These are phyloP conservation scores for Trametes sanguinea DNA, from an alignment of 768 basidiomycete species.

Conservation along the genomic window DNA sequence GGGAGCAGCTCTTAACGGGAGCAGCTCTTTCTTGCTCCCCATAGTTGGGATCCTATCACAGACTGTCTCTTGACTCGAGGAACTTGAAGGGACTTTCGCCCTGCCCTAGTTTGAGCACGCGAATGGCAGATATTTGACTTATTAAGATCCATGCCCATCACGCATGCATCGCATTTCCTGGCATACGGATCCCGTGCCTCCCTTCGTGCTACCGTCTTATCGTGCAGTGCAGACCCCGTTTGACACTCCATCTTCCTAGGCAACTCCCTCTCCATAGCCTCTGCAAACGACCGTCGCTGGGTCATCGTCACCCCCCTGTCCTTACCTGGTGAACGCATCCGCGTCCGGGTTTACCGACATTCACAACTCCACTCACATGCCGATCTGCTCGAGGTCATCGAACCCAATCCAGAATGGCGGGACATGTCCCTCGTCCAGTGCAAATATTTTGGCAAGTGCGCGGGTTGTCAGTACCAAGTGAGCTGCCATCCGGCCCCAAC, in stretches of 20 bases:
- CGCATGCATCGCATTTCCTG: too few species aligned
- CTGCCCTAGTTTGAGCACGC: too few species aligned
- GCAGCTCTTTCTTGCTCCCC: too few species aligned
- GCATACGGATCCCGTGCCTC: too few species aligned
- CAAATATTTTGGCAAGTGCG: slow-evolving; percentile 87
- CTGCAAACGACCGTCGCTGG: slow-evolving; percentile 61
- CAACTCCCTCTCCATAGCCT: slow-evolving; percentile 62
- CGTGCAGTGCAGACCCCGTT: background rate
- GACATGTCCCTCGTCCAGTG: slow-evolving; percentile 71
- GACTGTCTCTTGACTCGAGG: too few species aligned
- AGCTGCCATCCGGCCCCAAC: too few species aligned
- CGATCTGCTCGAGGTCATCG: slow-evolving; percentile 67
- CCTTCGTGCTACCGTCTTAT: background rate
- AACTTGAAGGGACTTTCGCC: too few species aligned
- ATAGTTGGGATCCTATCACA: too few species aligned
- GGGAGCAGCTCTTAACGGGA: too few species aligned
- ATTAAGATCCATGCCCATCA: too few species aligned
- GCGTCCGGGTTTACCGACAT: slow-evolving; percentile 70
- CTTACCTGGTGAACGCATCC: slow-evolving; percentile 80
- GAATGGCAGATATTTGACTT: too few species aligned
- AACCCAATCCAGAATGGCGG: slow-evolving; percentile 63
- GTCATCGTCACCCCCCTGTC: slow-evolving; percentile 82
- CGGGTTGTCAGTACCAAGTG: slow-evolving; percentile 94
- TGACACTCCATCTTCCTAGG: slow-evolving; percentile 42
- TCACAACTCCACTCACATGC: slow-evolving; percentile 73